Evolutionary conservation across 768 basidiomycete genomes (phyloP).

Genomic region (Tulasnella sp.): DNA sequence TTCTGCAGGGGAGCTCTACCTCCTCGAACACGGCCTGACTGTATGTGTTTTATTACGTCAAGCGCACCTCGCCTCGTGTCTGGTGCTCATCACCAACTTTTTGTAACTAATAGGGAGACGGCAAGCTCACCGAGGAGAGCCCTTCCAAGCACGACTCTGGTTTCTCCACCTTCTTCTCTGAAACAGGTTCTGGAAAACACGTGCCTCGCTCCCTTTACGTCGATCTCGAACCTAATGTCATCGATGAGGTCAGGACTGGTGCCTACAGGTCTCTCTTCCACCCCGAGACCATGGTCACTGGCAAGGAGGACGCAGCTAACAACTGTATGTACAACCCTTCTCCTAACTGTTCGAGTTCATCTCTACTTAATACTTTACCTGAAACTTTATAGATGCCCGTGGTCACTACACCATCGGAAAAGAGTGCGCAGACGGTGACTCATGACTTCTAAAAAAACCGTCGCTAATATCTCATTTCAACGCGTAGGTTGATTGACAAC

Average conservation of each 20-base stretch:
- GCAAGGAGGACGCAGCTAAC: conserved; percentile 99
- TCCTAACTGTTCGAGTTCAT: conserved; percentile 18
- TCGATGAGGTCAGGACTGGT: conserved; percentile 94
- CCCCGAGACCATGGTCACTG: conserved; percentile 95
- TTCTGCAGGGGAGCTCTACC: conserved; percentile 88
- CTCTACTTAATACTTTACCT: conserved; percentile 7
- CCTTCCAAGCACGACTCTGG: conserved; percentile 72
- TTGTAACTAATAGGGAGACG: conserved; percentile 63
- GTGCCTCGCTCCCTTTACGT: conserved; percentile 97
- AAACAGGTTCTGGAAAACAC: conserved; percentile 93
- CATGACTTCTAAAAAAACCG: not conserved
- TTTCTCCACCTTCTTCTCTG: conserved; percentile 99
- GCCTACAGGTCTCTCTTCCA: conserved; percentile 97
- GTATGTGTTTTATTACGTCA: conserved; percentile 33
- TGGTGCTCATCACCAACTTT: not conserved
- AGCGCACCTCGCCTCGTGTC: not conserved
- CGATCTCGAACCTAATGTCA: conserved; percentile 93
- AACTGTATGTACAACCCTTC: conserved; percentile 56
- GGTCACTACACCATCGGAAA: conserved; percentile 99
- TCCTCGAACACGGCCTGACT: conserved; percentile 94
- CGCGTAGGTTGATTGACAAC: conserved; percentile 61
- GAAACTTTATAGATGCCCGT: conserved; percentile 63
- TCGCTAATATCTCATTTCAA: not conserved
- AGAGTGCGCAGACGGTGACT: conserved; percentile 35
- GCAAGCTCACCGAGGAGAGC: conserved; percentile 72